phyloP scores from a whole-genome alignment of 768 basidiomycete species.

The Hygrocybe coccinea region DNA sequence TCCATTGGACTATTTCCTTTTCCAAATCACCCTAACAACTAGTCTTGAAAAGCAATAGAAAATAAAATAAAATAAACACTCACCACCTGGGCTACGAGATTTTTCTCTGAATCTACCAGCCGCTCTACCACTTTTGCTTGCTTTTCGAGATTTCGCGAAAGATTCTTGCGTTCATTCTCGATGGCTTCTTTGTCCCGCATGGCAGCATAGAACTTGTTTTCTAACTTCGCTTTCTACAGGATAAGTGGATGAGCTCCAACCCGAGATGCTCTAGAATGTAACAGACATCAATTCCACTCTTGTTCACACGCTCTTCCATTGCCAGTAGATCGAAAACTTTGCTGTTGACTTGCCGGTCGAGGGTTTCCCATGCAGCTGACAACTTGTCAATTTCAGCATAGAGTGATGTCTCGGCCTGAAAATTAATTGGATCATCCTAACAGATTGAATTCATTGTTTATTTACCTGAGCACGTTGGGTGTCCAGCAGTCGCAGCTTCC shows the following conservation, averaged over 20 bases:
- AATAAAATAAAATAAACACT: constrained; percentile 21
- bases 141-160: constrained; percentile 46
- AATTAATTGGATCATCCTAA: neutral
- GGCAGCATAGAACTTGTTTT: constrained; percentile 88
- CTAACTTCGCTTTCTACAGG: constrained; percentile 85
- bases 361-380: constrained; percentile 79
- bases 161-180: constrained; percentile 67
- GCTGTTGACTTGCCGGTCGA: constrained; percentile 74
- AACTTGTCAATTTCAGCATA: constrained; percentile 83
- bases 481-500: constrained; percentile 55
- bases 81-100: constrained; percentile 56
- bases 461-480: constrained; percentile 62
- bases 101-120: constrained; percentile 58
- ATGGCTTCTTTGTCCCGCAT: constrained; percentile 86
- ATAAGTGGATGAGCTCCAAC: neutral
- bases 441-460: constrained; percentile 1
- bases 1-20: constrained; percentile 37
- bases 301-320: constrained; percentile 68
- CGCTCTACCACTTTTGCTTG: constrained; percentile 58
- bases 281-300: constrained; percentile 37
- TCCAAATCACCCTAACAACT: constrained; percentile 37
- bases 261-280: neutral
- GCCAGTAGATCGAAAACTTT: constrained; percentile 79
- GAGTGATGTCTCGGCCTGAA: constrained; percentile 68
- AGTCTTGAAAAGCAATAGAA: constrained; percentile 2